phyloP scores from a whole-genome alignment of 1,139 yeast genomes.

The Saccharomyces hybrid region DNA sequence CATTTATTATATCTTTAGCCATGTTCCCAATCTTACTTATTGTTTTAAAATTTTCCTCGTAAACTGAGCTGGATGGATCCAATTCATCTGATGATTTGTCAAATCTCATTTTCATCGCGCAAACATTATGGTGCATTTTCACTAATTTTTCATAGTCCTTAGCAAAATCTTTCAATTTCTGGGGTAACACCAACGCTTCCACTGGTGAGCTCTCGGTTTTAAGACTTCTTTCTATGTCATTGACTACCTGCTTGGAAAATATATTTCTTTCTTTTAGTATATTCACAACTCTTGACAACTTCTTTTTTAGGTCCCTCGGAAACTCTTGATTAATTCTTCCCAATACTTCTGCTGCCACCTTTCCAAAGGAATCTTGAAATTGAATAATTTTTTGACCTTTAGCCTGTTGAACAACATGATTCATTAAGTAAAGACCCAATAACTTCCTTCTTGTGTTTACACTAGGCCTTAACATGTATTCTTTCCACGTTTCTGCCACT shows the following conservation, averaged over 20 bases:
- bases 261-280: constrained; percentile 74
- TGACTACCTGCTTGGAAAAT: constrained; percentile 41
- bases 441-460: constrained; percentile 44
- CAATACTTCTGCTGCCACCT: constrained; percentile 37
- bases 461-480: constrained; percentile 19
- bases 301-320: constrained; percentile 38
- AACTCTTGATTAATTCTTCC: constrained; percentile 20
- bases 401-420: constrained; percentile 81
- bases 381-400: constrained; percentile 57
- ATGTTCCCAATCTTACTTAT: constrained; percentile 23
- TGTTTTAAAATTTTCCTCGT: constrained; percentile 24
- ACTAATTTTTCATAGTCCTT: constrained; percentile 13
- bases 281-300: constrained; percentile 56
- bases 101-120: constrained; percentile 23
- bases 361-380: constrained; percentile 53
- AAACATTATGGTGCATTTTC: constrained; percentile 17
- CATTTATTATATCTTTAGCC: constrained; percentile 20
- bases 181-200: constrained; percentile 10
- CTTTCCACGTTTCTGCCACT: constrained; percentile 59
- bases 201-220: constrained; percentile 4
- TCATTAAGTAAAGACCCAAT: constrained; percentile 62
- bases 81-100: constrained; percentile 25
- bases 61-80: constrained; percentile 26
- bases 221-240: constrained; percentile 31
- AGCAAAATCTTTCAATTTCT: constrained; percentile 14